Base-by-base conservation (phyloP, 2,329 filamentous ascomycete species). In the Aphanocladium album region DNA sequence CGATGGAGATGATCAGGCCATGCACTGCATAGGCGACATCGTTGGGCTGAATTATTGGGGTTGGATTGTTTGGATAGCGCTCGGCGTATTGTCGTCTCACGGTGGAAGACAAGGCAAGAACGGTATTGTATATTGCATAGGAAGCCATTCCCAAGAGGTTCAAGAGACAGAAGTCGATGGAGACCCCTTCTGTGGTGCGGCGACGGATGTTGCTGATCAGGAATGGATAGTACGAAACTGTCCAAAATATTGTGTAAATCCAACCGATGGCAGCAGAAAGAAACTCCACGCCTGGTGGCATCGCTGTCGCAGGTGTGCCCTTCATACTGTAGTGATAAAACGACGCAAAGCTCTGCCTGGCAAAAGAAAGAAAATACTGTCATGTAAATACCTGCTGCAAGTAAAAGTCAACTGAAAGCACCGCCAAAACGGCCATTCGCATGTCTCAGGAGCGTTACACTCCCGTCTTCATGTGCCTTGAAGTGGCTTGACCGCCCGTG, bases 61-160 rank as follows among this genome's bases (percentile, higher is more conserved):
- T 64, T 61, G 66, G 46, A 21, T 27, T 47, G 16, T 39, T 39
- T 16, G 35, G 35, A 33, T 63, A 64, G 33, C 33, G 33, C 30
- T 7, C 30, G 5, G 50, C 50, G 33, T 53, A 51, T n/a, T 51
- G n/a, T 2, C 27, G 27, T 12, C 49, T 25, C 27, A 51, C 49
- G 30, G 27, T 25, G 17, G 49, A 17, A 6, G 49, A 35, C n/a
- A 51, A 33, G 30, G 14, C 27, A 11, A 51, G n/a, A 11, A 21
- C 30, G 30, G 35, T 9, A 30, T 51, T 51, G 30, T 51, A 51
- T 25, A 21, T 33, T 9, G 30, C 27, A 30, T 51, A 51, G 27
- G 49, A 33, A 30, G 27, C 30, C 27, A 33, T 33, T 25, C 49
- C 49, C 12, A 51, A 30, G 14, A 51, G 17, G 49, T 51, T 33